Conservation (phyloP, 2,329 filamentous ascomycete species). For the Colletotrichum sublineola region DNA sequence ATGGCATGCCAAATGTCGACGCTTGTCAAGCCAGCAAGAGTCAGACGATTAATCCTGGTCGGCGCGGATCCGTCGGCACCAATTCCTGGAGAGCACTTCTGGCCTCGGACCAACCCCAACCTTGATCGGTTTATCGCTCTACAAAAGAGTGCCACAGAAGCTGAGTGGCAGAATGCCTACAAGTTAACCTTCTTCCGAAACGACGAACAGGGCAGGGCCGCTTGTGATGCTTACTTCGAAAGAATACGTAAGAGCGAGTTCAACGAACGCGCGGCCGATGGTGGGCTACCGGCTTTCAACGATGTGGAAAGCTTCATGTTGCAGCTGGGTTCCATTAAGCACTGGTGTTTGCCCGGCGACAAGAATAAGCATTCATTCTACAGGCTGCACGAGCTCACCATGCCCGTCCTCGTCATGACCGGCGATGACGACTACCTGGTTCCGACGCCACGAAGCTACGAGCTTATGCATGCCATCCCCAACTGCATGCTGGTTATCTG, state of each 20-base stretch:
- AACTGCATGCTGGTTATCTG: constrained; percentile 28
- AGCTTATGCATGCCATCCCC: constrained; percentile 25
- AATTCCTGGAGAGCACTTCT: constrained; percentile 22
- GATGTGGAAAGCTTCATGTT: constrained; percentile 31
- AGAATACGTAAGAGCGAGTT: constrained; percentile 28
- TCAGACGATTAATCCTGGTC: constrained; percentile 20
- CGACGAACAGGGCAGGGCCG: constrained; percentile 16
- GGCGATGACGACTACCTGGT: constrained; percentile 34
- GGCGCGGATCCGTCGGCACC: constrained; percentile 16
- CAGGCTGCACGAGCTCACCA: constrained; percentile 16
- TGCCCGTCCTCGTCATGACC: constrained; percentile 35
- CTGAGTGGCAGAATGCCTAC: constrained; percentile 23
- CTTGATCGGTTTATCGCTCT: constrained; percentile 24
- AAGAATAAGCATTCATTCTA: constrained; percentile 23
- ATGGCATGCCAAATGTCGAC: constrained; percentile 34
- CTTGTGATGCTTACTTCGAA: constrained; percentile 16
- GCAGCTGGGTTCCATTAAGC: constrained; percentile 19
- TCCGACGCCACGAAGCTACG: constrained; percentile 30
- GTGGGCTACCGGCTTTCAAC: constrained; percentile 17
- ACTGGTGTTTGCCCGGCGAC: constrained; percentile 22
- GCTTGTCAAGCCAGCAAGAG: constrained; percentile 4
- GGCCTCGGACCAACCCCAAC: constrained; percentile 29
- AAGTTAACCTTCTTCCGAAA: constrained; percentile 27
- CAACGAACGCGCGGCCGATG: constrained; percentile 16
- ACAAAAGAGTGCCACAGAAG: constrained; percentile 20